These are phyloP conservation scores for Claviceps quebecensis DNA, from an alignment of 2,329 filamentous ascomycete genomes.

Conservation along the genomic window DNA sequence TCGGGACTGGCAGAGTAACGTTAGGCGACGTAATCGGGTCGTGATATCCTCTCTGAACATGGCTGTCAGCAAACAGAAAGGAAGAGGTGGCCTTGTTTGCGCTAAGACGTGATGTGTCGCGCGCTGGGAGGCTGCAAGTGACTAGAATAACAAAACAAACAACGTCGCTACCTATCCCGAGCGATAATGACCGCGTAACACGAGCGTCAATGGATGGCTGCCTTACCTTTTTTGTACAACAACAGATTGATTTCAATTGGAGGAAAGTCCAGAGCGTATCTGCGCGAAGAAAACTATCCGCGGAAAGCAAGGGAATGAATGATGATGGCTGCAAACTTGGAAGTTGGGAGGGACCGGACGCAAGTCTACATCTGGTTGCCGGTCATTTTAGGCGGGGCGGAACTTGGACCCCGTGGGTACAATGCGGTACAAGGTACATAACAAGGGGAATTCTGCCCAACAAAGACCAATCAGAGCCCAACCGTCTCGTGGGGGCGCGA, in stretches of 20 bases:
- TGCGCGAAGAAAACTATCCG: not conserved
- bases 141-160: not conserved
- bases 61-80: not conserved
- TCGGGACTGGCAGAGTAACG: not conserved
- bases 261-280: not conserved
- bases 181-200: not conserved
- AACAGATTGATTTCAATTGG: too few species aligned
- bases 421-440: too few species aligned
- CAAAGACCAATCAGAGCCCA: constrained; percentile 4
- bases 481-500: not conserved
- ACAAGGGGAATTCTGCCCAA: not conserved
- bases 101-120: not conserved
- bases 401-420: too few species aligned
- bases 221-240: not conserved
- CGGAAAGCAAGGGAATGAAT: not conserved
- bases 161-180: not conserved
- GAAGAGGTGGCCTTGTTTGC: not conserved
- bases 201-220: not conserved
- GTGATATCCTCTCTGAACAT: not conserved
- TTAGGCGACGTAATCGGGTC: not conserved
- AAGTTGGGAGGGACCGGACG: not conserved
- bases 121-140: not conserved
- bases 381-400: not conserved
- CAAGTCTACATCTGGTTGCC: not conserved
- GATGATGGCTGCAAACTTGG: not conserved